Conservation (phyloP, 202 grass and related monocot species). For the Carex sylvatica region DNA sequence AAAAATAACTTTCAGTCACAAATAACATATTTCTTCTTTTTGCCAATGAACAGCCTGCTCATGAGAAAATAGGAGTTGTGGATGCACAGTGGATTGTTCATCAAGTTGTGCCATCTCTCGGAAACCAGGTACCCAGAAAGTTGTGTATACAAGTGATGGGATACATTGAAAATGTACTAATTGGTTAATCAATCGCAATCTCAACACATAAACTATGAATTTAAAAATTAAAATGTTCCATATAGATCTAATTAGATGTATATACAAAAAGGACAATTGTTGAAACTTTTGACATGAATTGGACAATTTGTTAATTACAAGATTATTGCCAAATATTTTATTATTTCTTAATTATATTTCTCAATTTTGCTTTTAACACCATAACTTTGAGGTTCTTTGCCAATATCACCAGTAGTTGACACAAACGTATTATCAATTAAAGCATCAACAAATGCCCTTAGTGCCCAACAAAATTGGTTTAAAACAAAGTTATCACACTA, state of each 20-base stretch:
- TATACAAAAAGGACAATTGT: neutral
- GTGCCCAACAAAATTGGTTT: neutral
- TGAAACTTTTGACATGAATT: neutral
- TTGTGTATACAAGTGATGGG: neutral
- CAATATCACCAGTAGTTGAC: neutral
- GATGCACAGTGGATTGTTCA: conserved; percentile 70
- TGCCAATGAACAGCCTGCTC: conserved; percentile 30
- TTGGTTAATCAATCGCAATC: neutral
- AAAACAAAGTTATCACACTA: neutral
- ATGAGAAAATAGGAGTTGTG: conserved; percentile 56
- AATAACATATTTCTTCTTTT: neutral
- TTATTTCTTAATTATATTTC: neutral
- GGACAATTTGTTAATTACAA: neutral
- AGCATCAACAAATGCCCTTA: neutral
- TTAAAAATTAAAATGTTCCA: neutral
- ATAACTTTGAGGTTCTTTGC: neutral
- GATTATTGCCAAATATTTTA: neutral
- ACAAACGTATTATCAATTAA: neutral
- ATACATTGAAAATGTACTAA: neutral
- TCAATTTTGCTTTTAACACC: neutral
- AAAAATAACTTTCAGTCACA: neutral
- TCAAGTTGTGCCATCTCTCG: conserved; percentile 49
- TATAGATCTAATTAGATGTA: neutral
- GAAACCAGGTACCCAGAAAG: conserved; percentile 37
- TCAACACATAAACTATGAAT: neutral